A percentile compares a stretch with the other conserved stretches of the same genome.
phyloP scores from a whole-genome alignment of 441 rosid species.

The Erodium chrysanthum region DNA sequence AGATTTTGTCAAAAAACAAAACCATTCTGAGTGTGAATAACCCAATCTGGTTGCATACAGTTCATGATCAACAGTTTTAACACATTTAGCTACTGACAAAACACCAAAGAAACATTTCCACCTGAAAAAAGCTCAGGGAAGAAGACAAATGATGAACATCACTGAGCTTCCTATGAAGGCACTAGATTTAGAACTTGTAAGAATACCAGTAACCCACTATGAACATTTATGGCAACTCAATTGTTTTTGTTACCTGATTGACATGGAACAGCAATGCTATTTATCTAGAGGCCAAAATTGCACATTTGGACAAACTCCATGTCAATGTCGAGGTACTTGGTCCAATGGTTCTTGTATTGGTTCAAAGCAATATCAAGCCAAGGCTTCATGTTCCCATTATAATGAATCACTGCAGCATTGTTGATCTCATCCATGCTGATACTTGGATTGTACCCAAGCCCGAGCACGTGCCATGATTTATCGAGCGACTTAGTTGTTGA shows the following conservation, averaged over 20 bases:
- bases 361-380: slow-evolving; percentile 90
- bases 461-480: slow-evolving; percentile 84
- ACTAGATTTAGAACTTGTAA: slow-evolving; percentile 10
- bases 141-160: too few species aligned
- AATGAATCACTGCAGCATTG: slow-evolving; percentile 81
- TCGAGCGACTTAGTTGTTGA: slow-evolving; percentile 67
- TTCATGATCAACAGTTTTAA: too few species aligned
- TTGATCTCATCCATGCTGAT: slow-evolving; percentile 70
- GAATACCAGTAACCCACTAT: slow-evolving; percentile 12
- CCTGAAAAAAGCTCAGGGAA: too few species aligned
- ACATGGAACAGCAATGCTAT: slow-evolving; percentile 7
- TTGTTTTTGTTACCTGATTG: slow-evolving; percentile 16
- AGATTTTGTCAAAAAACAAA: too few species aligned
- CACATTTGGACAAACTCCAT: slow-evolving; percentile 90
- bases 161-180: too few species aligned
- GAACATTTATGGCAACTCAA: slow-evolving; percentile 23
- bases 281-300: slow-evolving; percentile 79
- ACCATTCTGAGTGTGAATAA: too few species aligned
- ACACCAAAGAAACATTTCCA: too few species aligned
- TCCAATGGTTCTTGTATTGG: slow-evolving; percentile 75
- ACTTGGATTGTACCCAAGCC: slow-evolving; percentile 70
- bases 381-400: slow-evolving; percentile 89
- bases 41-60: too few species aligned
- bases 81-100: too few species aligned
- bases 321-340: slow-evolving; percentile 73